Conservation (phyloP, 176 grass and related monocot species). For the Hordeum marinum region DNA sequence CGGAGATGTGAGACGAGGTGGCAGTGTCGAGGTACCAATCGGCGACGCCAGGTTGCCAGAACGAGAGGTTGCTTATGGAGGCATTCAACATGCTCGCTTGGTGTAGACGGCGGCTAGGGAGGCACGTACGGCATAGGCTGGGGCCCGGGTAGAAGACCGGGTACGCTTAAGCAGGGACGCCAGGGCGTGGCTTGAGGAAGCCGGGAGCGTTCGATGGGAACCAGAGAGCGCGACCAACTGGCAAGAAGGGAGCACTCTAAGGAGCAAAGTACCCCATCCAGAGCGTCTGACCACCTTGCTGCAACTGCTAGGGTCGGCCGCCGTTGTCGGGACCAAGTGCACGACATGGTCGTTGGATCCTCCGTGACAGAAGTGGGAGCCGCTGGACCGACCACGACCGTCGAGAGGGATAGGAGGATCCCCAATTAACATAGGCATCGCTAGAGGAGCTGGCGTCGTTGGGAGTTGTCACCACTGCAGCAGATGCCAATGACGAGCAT, state of each 20-base stretch:
- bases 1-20: neutral
- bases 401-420: neutral
- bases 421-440: neutral
- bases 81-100: neutral
- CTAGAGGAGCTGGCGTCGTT: too few species aligned
- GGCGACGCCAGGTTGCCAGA: neutral
- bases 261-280: neutral
- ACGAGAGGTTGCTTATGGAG: neutral
- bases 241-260: neutral
- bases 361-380: too few species aligned
- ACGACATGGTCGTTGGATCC: too few species aligned
- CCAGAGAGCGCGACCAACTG: neutral
- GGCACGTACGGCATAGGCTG: too few species aligned
- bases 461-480: too few species aligned
- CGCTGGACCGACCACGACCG: neutral
- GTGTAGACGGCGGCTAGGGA: neutral
- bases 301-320: neutral
- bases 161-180: neutral
- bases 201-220: neutral
- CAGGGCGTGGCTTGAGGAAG: neutral
- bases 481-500: neutral
- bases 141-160: neutral
- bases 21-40: too few species aligned
- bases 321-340: too few species aligned
- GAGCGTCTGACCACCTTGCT: neutral